A percentile compares a stretch with the other conserved stretches of the same genome.
phyloP scores from a whole-genome alignment of 108 stramenopile species.

The Fragilariopsis cylindrus region DNA sequence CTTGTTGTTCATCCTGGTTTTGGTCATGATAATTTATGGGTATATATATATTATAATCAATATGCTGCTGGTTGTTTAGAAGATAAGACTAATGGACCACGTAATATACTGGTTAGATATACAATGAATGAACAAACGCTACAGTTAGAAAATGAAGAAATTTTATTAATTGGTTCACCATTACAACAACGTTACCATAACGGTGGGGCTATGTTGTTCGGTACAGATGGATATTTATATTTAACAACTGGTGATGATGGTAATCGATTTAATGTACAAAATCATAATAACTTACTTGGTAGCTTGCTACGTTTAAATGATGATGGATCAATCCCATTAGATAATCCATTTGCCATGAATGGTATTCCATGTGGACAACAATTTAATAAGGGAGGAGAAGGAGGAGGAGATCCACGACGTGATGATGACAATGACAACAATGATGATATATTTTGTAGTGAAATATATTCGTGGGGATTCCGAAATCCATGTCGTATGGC shows the following conservation, averaged over 20 bases:
- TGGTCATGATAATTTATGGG: constrained; percentile 12
- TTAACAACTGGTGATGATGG: constrained; percentile 32
- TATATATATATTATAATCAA: constrained; percentile 27
- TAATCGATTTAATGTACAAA: neutral
- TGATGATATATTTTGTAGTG: constrained; percentile 10
- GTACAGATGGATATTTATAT: constrained; percentile 38
- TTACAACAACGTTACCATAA: constrained; percentile 15
- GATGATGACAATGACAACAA: no score
- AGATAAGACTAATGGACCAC: constrained; percentile 6
- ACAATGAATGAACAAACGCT: constrained; percentile 17
- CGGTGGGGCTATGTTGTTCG: constrained; percentile 34
- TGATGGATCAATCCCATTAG: constrained; percentile 27
- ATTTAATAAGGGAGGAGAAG: neutral
- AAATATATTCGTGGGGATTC: constrained; percentile 35
- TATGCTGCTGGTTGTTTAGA: constrained; percentile 7
- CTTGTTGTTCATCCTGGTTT: constrained; percentile 31
- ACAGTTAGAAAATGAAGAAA: constrained; percentile 18
- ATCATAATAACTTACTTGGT: constrained; percentile 20
- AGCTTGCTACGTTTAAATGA: constrained; percentile 29
- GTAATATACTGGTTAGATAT: constrained; percentile 33
- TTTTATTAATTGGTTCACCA: constrained; percentile 14
- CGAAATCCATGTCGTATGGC: constrained; percentile 39
- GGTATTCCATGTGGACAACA: constrained; percentile 6
- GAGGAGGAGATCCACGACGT: neutral
- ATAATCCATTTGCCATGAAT: constrained; percentile 32